Evolutionary conservation across 331 rosid genomes (phyloP).

Genomic region (Spiraea crenata): DNA sequence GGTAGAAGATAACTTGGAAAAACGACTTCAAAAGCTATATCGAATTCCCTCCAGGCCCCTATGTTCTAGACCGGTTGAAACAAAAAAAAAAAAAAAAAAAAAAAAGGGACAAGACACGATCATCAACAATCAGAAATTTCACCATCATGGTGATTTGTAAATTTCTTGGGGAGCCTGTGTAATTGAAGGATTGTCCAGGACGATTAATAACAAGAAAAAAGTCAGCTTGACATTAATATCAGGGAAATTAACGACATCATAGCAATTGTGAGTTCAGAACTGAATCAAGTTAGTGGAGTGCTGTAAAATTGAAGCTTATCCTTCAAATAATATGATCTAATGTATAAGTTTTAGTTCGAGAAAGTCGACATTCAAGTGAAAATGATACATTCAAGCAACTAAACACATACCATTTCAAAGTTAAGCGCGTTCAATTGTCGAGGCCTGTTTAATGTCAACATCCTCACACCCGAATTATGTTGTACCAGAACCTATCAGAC

Average conservation of each 20-base stretch:
- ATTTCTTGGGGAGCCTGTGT: too few relatives aligned
- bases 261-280: too few relatives aligned
- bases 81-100: neutral
- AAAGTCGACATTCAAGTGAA: neutral
- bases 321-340: neutral
- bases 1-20: too few relatives aligned
- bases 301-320: neutral
- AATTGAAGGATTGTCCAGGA: too few relatives aligned
- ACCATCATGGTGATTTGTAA: too few relatives aligned
- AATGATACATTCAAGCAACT: too few relatives aligned
- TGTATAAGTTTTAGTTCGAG: neutral
- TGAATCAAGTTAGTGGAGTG: too few relatives aligned
- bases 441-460: slow-evolving; percentile 66
- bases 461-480: slow-evolving; percentile 42
- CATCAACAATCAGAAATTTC: neutral
- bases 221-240: too few relatives aligned
- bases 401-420: slow-evolving; percentile 50
- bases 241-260: too few relatives aligned
- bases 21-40: too few relatives aligned
- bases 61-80: neutral
- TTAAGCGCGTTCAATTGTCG: slow-evolving; percentile 82
- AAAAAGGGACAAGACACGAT: neutral
- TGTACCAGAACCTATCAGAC: slow-evolving; percentile 62
- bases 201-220: too few relatives aligned
- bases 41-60: neutral